Conservation (phyloP, 2,329 filamentous ascomycete species). For the Cladophialophora carrionii region DNA sequence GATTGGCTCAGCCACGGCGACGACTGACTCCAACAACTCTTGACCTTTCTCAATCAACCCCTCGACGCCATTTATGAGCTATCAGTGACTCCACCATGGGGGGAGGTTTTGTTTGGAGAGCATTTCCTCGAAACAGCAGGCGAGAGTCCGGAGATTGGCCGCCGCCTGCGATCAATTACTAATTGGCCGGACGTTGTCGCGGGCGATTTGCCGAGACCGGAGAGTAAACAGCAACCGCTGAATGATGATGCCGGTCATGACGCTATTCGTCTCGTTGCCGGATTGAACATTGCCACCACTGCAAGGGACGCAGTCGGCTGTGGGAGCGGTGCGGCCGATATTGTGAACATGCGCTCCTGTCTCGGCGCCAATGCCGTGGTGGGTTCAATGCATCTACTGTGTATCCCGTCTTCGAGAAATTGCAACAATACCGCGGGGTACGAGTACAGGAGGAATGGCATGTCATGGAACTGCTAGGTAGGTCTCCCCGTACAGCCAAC, state of each 20-base stretch:
- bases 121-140: constrained; percentile 9
- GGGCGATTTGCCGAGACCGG: background rate
- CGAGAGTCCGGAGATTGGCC: background rate
- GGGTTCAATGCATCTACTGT: background rate
- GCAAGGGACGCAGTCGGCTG: background rate
- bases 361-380: background rate
- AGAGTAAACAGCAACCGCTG: background rate
- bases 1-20: constrained; percentile 5
- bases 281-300: background rate
- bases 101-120: background rate
- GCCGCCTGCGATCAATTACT: constrained; percentile 1
- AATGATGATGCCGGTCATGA: constrained; percentile 8
- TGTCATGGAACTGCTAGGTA: background rate
- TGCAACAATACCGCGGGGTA: background rate
- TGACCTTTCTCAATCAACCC: constrained; percentile 1
- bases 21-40: background rate
- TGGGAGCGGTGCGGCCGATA: background rate
- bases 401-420: background rate
- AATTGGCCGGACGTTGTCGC: background rate
- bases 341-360: background rate
- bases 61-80: constrained; percentile 2
- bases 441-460: background rate
- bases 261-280: background rate
- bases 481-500: background rate
- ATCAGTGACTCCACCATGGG: background rate